These are phyloP conservation scores for Solanum chmielewskii DNA, from an alignment of 257 asterid genomes.

Conservation along the genomic window DNA sequence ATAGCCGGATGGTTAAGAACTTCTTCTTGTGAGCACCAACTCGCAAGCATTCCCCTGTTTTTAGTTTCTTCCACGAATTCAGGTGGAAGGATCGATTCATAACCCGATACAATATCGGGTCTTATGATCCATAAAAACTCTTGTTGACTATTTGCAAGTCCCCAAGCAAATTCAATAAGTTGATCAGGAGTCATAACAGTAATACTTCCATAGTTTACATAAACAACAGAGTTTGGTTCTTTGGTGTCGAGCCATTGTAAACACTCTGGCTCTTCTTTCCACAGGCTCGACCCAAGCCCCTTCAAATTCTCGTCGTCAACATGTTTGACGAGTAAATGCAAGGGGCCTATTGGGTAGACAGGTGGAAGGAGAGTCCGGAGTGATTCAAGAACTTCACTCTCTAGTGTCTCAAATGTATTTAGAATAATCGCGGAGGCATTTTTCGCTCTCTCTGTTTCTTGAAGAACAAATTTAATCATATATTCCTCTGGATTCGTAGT, in stretches of 20 bases:
- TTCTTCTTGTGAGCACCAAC: slow-evolving; percentile 5
- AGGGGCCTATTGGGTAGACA: slow-evolving; percentile 4
- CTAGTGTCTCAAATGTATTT: slow-evolving; percentile 2
- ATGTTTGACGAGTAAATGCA: background rate
- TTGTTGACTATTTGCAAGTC: background rate
- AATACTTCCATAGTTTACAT: background rate
- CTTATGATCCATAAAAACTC: slow-evolving; percentile 4
- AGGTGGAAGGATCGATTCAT: background rate
- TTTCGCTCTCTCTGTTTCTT: background rate
- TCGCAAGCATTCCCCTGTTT: background rate
- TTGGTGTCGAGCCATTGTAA: background rate
- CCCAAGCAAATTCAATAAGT: slow-evolving; percentile 7
- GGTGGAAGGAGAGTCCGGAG: background rate
- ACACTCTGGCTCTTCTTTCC: background rate
- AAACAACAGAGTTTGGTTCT: background rate
- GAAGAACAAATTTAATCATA: background rate
- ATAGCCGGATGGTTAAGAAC: background rate
- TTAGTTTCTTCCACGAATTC: background rate
- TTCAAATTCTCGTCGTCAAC: background rate
- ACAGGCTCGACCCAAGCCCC: background rate
- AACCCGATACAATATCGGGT: background rate
- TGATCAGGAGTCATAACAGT: background rate
- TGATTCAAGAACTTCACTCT: background rate
- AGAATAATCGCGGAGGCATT: background rate
- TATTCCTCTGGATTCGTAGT: slow-evolving; percentile 7